Evolutionary conservation across 2,329 filamentous ascomycete genomes (phyloP), one percentile per base, ranked within the genome.

Genomic region (Scortechinia acanthostroma): DNA sequence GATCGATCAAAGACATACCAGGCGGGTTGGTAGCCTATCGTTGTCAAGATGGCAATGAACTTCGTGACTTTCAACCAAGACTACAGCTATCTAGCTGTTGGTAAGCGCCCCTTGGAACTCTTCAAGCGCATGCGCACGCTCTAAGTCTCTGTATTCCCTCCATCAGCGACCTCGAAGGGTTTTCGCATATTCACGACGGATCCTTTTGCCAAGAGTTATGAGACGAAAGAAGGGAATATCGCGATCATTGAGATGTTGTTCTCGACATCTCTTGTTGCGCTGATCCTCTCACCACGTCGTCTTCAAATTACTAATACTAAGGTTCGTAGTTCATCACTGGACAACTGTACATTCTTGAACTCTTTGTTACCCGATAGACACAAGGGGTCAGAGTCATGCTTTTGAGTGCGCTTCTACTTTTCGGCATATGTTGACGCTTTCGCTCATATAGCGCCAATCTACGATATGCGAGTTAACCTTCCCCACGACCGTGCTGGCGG

Each of bases 61-160:
- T 86, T 81, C 61, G 79, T 86, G 53, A 84, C 80, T 15, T 86
- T 86, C 62, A 86, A 86, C 61, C 81, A 86, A 66, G 81, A 86
- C 63, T 78, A 83, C 62, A 83, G 78, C 66, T 75, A 80, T 56
- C 65, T 86, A 49, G 79, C 79, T 59, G 78, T 85, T 49, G 79
- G 79, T 48, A 85, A 80, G 45, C 74, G 76, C 23, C 77, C 78
- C 62, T 82, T 80, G 48, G 76, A 83, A 53, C 25, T 30, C 25
- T 30, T 10, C n/a, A n/a, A n/a, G 10, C 25, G 10, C 17, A 40
- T 40, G 35, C 35, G 35, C 35, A 40, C 10, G 25, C 25, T 30
- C 10, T 10, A n/a, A 30, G 25, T 10, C 25, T n/a, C n/a, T n/a
- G n/a, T n/a, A 10, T 40, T 13, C 14, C 35, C 10, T 19, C 10